Conservation (phyloP, 257 asterid species). For the Eucommia ulmoides region DNA sequence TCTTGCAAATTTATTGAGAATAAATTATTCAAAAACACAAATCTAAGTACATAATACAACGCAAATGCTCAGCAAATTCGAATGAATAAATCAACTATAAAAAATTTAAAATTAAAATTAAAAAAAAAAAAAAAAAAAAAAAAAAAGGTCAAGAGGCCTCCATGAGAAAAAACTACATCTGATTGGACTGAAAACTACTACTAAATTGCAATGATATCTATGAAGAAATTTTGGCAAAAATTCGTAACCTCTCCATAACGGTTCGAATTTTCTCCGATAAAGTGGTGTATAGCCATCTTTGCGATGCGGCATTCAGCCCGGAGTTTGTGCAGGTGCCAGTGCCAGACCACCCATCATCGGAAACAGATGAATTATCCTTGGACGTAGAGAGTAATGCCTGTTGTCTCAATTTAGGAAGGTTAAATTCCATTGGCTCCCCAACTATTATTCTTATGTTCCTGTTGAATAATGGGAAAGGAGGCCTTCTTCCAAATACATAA, state of each 20-base stretch:
- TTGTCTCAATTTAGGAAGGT: slow-evolving; percentile 62
- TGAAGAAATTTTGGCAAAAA: slow-evolving; percentile 16
- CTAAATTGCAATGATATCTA: neutral
- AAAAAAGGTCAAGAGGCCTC: neutral
- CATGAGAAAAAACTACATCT: neutral
- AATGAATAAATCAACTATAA: too few relatives aligned
- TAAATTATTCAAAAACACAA: too few relatives aligned
- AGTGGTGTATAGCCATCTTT: slow-evolving; percentile 49
- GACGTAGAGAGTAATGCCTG: slow-evolving; percentile 49
- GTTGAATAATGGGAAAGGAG: slow-evolving; percentile 68
- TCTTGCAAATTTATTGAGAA: too few relatives aligned
- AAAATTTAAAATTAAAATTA: too few relatives aligned
- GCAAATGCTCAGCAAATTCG: too few relatives aligned
- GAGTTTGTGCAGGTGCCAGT: slow-evolving; percentile 27
- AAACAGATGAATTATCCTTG: slow-evolving; percentile 20
- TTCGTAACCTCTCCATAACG: slow-evolving; percentile 54
- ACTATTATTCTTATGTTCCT: slow-evolving; percentile 44
- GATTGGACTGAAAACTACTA: neutral
- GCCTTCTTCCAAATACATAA: slow-evolving; percentile 57
- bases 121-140: neutral
- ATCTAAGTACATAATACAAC: too few relatives aligned
- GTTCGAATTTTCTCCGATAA: slow-evolving; percentile 62
- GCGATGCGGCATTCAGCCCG: slow-evolving; percentile 82
- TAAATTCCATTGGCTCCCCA: slow-evolving; percentile 77
- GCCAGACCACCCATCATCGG: slow-evolving; percentile 48